Base-by-base conservation (phyloP, 78 protist species). In the Tieghemostelium lacteum region DNA sequence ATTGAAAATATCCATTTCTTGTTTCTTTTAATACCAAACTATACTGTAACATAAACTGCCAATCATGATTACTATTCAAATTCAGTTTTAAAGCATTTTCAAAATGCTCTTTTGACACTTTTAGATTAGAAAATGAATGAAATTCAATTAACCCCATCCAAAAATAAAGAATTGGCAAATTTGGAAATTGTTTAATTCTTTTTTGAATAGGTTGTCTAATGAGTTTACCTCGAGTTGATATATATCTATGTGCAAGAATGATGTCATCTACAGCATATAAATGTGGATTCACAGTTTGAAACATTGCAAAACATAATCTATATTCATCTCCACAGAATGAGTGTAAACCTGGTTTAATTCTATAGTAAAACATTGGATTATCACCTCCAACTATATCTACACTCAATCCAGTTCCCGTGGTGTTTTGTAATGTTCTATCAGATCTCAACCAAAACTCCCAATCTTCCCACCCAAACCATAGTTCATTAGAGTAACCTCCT, bases 391-490 rank as follows among this genome's bases (percentile, higher is more conserved):
- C 60, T 3, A 83, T 52, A 36, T 20, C 3, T 36, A 63, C 45
- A 24, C 58, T 31, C 31, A 83, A 42, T 16, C 78, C 91, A 33
- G 29, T 61, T 28, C 20, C 14, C n/a, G n/a, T n/a, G n/a, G n/a
- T n/a, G 16, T 67, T 67, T 34, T 40, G 50, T 26, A 55, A 37
- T 19, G 36, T 28, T 20, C 61, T 22, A 58, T 83, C 91, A 2
- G 73, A 26, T 24, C 91, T 4, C n/a, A 83, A 45, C 91, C 91
- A 83, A 58, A 70, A 83, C 14, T 83, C 91, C 91, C 91, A 83
- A 83, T 83, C 91, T n/a, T 83, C 91, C 91, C 91, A 83, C 2
- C 91, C 91, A 83, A 83, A 83, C 91, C 91, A 83, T 2, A 61
- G 54, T 20, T 42, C 31, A 8, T n/a, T 22, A 24, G 55, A 34